phyloP scores from a whole-genome alignment of 805 yeast genomes.

The Pichia scutulata region DNA sequence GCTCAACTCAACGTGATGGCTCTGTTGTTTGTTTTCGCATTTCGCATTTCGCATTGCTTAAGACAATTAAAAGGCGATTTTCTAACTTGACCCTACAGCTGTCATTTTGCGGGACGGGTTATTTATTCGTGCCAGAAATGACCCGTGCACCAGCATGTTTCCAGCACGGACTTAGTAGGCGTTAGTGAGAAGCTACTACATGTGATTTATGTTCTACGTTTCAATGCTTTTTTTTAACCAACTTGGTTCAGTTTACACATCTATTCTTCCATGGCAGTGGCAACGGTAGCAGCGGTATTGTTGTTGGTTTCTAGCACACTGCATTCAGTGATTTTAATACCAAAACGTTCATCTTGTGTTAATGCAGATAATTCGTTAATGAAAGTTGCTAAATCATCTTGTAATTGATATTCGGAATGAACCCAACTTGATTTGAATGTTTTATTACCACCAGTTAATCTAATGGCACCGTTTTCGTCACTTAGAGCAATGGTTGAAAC shows the following conservation, averaged over 20 bases:
- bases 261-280: slow-evolving; percentile 5
- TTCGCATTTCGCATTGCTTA: background rate
- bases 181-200: background rate
- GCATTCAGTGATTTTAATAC: slow-evolving; percentile 56
- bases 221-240: no score
- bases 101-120: background rate
- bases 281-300: background rate
- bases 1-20: background rate
- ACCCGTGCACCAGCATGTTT: background rate
- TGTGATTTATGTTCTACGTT: background rate
- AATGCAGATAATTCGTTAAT: slow-evolving; percentile 50
- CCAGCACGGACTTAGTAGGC: background rate
- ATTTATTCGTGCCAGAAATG: background rate
- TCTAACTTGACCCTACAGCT: background rate
- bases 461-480: slow-evolving; percentile 47
- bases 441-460: slow-evolving; percentile 74
- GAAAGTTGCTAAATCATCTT: slow-evolving; percentile 37
- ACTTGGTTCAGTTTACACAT: background rate
- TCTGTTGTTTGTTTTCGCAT: background rate
- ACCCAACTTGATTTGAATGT: slow-evolving; percentile 77
- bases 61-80: background rate
- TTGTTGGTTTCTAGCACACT: slow-evolving; percentile 30
- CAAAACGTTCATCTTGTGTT: slow-evolving; percentile 61
- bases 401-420: slow-evolving; percentile 66
- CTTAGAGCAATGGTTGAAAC: slow-evolving; percentile 63